Conservation (phyloP, 2,329 filamentous ascomycete genomes). For the Botryotinia convoluta region DNA sequence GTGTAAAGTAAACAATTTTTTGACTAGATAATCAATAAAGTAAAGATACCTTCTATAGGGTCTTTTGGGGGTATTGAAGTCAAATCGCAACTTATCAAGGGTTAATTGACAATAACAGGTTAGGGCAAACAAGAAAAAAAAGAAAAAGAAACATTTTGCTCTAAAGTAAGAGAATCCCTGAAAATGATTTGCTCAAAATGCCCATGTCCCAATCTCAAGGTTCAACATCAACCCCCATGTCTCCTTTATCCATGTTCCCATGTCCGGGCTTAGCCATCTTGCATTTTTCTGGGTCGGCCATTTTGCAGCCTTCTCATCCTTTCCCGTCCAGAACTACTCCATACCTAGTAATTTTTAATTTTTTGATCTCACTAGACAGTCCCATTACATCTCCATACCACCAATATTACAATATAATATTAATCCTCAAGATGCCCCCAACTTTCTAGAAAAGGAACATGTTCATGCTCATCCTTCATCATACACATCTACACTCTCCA, state of each 20-base stretch:
- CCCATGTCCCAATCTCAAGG: constrained; percentile 11
- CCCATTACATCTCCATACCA: constrained; percentile 8
- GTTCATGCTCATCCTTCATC: constrained; percentile 9
- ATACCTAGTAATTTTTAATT: neutral
- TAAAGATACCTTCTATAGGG: neutral
- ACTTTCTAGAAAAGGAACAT: constrained; percentile 13
- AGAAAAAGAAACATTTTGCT: neutral
- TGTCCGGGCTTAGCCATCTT: constrained; percentile 16
- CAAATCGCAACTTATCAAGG: neutral
- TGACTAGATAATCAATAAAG: neutral
- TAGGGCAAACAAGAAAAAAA: neutral
- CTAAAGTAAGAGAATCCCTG: neutral
- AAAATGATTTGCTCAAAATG: constrained; percentile 11
- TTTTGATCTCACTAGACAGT: constrained; percentile 8
- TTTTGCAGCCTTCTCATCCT: neutral
- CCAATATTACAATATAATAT: constrained; percentile 10
- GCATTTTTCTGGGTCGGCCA: constrained; percentile 2
- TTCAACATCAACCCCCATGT: neutral
- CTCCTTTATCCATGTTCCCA: constrained; percentile 4
- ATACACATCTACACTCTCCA: constrained; percentile 5
- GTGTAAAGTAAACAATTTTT: neutral
- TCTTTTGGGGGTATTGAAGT: constrained; percentile 11
- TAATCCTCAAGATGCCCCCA: constrained; percentile 15
- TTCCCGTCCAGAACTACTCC: constrained; percentile 7
- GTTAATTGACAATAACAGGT: neutral